These are phyloP conservation scores for Pholiota molesta DNA, from an alignment of 768 basidiomycete species.

Conservation along the genomic window DNA sequence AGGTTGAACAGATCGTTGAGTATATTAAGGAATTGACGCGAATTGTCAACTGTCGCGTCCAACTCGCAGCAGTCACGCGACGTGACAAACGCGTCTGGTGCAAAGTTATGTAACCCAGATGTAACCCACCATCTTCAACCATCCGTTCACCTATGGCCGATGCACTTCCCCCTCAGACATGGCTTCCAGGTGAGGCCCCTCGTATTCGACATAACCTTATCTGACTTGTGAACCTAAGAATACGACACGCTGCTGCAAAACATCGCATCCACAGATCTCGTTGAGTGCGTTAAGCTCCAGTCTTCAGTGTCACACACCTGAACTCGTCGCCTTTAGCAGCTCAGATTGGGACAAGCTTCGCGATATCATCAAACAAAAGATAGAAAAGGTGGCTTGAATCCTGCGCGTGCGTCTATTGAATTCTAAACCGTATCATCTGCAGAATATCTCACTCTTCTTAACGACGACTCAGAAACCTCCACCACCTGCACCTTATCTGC, in stretches of 20 bases:
- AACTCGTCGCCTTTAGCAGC: slow-evolving; percentile 36
- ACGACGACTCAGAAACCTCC: slow-evolving; percentile 38
- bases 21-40: too few relatives aligned
- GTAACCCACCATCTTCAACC: not conserved
- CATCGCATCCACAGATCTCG: slow-evolving; percentile 65
- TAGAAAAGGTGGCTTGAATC: slow-evolving; percentile 56
- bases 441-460: slow-evolving; percentile 58
- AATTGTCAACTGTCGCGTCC: too few relatives aligned
- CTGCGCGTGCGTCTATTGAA: slow-evolving; percentile 15
- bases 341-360: slow-evolving; percentile 73
- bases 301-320: not conserved
- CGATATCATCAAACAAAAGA: slow-evolving; percentile 71
- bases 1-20: too few relatives aligned
- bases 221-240: slow-evolving; percentile 9
- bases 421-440: slow-evolving; percentile 15
- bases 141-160: slow-evolving; percentile 12
- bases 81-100: too few relatives aligned
- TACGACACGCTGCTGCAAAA: slow-evolving; percentile 60
- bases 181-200: slow-evolving; percentile 1
- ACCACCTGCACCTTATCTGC: slow-evolving; percentile 43
- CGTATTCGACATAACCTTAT: not conserved
- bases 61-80: too few relatives aligned
- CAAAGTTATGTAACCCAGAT: too few relatives aligned
- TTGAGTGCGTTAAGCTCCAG: slow-evolving; percentile 35
- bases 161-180: not conserved